These are phyloP conservation scores for Fusarium anguioides DNA, from an alignment of 2,329 filamentous ascomycete genomes.

Conservation along the genomic window DNA sequence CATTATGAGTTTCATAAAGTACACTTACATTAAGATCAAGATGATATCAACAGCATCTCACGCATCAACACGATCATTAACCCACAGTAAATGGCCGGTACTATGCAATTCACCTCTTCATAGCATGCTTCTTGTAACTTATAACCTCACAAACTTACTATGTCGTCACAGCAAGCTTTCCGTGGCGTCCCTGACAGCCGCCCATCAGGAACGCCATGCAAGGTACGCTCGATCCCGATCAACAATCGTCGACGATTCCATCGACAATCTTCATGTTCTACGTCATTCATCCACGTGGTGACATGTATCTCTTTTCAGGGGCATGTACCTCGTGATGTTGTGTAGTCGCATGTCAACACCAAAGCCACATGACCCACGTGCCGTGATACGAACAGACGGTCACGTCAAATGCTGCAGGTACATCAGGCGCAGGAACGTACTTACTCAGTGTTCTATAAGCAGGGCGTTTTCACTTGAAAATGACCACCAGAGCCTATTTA, in stretches of 20 bases:
- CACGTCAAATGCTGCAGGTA: constrained; percentile 36
- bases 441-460: constrained; percentile 39
- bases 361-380: constrained; percentile 43
- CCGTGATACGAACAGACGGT: constrained; percentile 41
- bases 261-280: constrained; percentile 11
- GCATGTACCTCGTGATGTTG: constrained; percentile 36
- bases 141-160: not conserved
- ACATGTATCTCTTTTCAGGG: constrained; percentile 1
- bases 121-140: not conserved
- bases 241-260: constrained; percentile 22
- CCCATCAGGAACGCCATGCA: constrained; percentile 37
- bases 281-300: constrained; percentile 41
- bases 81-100: too few species aligned
- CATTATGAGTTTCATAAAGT: too few species aligned
- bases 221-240: constrained; percentile 26
- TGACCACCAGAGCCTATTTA: constrained; percentile 34
- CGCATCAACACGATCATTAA: not conserved
- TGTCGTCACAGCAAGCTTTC: constrained; percentile 27
- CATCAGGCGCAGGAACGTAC: constrained; percentile 43
- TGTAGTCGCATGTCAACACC: constrained; percentile 41
- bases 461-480: constrained; percentile 37
- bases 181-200: constrained; percentile 29
- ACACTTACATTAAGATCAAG: not conserved
- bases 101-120: not conserved
- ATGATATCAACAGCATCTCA: not conserved